Evolutionary conservation across 1,284 basidiomycete species (phyloP), one percentile per base, ranked within the genome.

Genomic region (Cryptococcus sp.): DNA sequence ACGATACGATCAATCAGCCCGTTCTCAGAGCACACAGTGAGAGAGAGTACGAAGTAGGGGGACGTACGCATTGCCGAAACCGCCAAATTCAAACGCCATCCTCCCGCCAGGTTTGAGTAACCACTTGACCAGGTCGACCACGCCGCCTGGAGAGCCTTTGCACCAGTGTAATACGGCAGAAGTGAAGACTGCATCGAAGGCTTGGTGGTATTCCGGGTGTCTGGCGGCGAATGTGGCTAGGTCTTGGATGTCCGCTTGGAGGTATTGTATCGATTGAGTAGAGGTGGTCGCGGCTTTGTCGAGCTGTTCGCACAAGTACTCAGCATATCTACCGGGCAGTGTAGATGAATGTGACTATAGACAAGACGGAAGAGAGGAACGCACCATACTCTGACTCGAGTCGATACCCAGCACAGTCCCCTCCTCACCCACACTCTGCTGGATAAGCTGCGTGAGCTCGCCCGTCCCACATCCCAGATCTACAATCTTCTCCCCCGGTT

Each of bases 151-250:
- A 67, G 88, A 81, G 8, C 78, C 75, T 72, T 89, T 90, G 75
- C 90, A 92, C 91, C 91, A 93, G 69, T 93, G 91, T 58, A 93
- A 73, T 1, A 84, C 82, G 0, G 91, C 90, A 57, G 88, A 90
- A 47, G 86, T 86, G 77, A 92, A 91, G 1, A 88, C 86, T 0
- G 85, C 75, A 57, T 80, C 76, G 57, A 77, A 79, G 11, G 61
- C 62, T 11, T 70, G 70, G 50, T 70, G 60, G 17, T 67, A 58
- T 1, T 61, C 49, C 25, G 59, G 64, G 39, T 42, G 58, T 45
- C 41, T 56, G 20, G 61, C 60, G 1, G 64, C 58, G 3, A 64
- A 64, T 1, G 46, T 40, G 4, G 48, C 40, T 1, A 66, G 57
- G 40, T 64, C 51, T 50, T 76, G 73, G 23, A 76, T 72, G 53